Base-by-base conservation (phyloP, 1,139 yeast genomes). In the Candida tunisiensis region DNA sequence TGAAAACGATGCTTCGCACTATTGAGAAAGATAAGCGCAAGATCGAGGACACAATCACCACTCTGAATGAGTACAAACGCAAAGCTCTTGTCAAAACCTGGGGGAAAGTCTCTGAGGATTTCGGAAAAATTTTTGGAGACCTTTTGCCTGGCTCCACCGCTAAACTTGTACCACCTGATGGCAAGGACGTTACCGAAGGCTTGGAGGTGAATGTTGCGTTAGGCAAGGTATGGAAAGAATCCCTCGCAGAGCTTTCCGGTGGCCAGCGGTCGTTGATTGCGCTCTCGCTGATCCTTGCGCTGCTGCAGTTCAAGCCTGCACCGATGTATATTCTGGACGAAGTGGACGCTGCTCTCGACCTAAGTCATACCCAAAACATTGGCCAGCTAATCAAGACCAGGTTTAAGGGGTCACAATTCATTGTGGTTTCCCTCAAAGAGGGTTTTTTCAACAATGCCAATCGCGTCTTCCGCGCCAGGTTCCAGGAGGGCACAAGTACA, bases 361-460 rank as follows among this genome's bases (percentile, higher is more conserved):
- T 85, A 37, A 80, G 93, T 30, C 99, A 91, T 49, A 91, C 99
- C 1, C 96, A 91, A 51, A 88, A 88, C 44, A 88, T 91, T 44
- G 99, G 99, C 4, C 94, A 83, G 46, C 61, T 91, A 46, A 88
- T 91, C 51, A 88, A 85, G 54, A 85, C 95, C 0, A 61, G 94
- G 40, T 91, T 91, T 53, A 77, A 79, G 48, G 95, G 93, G 0
- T 77, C 95, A 2, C 99, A 91, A 48, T 91, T 91, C 45, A 85
- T 91, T 38, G 93, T 91, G 30, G 98, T 91, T 12, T 79, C 94
- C 16, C 69, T 91, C 54, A 91, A 91, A 48, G 98, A 91, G 49
- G 98, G 96, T 10, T 82, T 91, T 94, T 91, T 88, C 47, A 77
- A 93, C 15, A 91, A 91, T 53, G 99, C 98, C 9, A 91, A 91